Base-by-base conservation (phyloP, 2,329 filamentous ascomycete species). In the Parastagonospora nodorum region DNA sequence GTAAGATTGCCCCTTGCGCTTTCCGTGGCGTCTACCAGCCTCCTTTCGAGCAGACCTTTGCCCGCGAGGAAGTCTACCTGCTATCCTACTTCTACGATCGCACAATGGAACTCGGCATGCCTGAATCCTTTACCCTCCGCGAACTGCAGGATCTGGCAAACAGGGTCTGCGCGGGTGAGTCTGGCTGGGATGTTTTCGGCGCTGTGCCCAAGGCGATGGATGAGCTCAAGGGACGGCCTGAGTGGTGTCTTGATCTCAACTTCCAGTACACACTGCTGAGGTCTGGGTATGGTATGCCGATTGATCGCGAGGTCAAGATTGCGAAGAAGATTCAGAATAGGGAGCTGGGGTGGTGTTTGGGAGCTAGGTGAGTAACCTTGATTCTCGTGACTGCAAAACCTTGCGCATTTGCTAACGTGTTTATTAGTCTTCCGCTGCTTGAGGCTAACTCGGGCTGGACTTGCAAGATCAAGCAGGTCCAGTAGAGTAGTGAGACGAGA, bases 11-110 rank as follows among this genome's bases (percentile, higher is more conserved):
- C 0, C 94, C 94, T n/a, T 99, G 94, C 80, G 96, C 94, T 1
- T 99, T 99, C 85, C 96, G 96, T 74, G 94, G 94, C 58, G 86
- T 99, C 28, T 90, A 99, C 77, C 94, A 99, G 75, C 94, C 94
- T 8, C 88, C 89, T 16, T 82, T 99, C 41, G 87, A 86, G 63
- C 96, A 96, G 82, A 99, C 94, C 0, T 99, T 99, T 68, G 80
- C 90, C 24, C 84, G 83, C 57, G 93, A 97, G 75, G 92, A 97
- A 66, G 85, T 97, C 33, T 99, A 93, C 78, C 91, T 97, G 63
- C 93, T 99, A 77, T 96, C 90, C 28, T 99, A 96, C 83, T 99
- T 99, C 78, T 97, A 89, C 78, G 94, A 99, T 80, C 92, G 95
- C 67, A 95, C 90, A 19, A 84, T 90, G 73, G 90, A 92, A 4